phyloP scores from a whole-genome alignment of 306 rosid species.

The Phaseolus lunatus region DNA sequence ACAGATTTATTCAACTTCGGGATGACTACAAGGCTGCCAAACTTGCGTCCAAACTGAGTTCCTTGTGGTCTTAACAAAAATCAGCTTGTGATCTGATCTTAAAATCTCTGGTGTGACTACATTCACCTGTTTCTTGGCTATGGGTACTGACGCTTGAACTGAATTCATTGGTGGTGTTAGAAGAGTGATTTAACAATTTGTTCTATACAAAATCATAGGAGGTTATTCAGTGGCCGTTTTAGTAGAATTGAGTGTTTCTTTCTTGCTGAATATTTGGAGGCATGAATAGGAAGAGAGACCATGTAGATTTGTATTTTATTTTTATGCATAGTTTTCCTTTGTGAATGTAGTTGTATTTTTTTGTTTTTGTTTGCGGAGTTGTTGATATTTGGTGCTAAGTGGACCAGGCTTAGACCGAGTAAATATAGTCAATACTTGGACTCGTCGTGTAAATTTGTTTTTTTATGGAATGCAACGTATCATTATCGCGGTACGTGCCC shows the following conservation, averaged over 20 bases:
- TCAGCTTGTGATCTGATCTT: slow-evolving; percentile 41
- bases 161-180: slow-evolving; percentile 42
- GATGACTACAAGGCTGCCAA: slow-evolving; percentile 98
- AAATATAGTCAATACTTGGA: slow-evolving; percentile 14
- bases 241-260: slow-evolving; percentile 21
- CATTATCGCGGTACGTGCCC: not conserved
- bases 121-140: slow-evolving; percentile 37
- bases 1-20: slow-evolving; percentile 90
- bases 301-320: slow-evolving; percentile 35
- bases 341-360: slow-evolving; percentile 34
- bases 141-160: slow-evolving; percentile 42
- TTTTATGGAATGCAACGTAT: slow-evolving; percentile 32
- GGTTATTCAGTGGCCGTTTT: slow-evolving; percentile 5
- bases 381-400: slow-evolving; percentile 36
- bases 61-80: slow-evolving; percentile 71
- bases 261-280: slow-evolving; percentile 47
- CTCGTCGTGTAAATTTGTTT: slow-evolving; percentile 24
- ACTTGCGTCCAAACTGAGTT: slow-evolving; percentile 85
- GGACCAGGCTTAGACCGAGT: slow-evolving; percentile 30
- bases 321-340: slow-evolving; percentile 36
- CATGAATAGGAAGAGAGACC: slow-evolving; percentile 45
- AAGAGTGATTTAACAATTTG: slow-evolving; percentile 21
- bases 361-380: slow-evolving; percentile 7
- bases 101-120: slow-evolving; percentile 17
- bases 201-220: slow-evolving; percentile 12